Evolutionary conservation across 1,139 yeast species (phyloP), one percentile per base, ranked within the genome.

Genomic region (Geotrichum macrosporum): DNA sequence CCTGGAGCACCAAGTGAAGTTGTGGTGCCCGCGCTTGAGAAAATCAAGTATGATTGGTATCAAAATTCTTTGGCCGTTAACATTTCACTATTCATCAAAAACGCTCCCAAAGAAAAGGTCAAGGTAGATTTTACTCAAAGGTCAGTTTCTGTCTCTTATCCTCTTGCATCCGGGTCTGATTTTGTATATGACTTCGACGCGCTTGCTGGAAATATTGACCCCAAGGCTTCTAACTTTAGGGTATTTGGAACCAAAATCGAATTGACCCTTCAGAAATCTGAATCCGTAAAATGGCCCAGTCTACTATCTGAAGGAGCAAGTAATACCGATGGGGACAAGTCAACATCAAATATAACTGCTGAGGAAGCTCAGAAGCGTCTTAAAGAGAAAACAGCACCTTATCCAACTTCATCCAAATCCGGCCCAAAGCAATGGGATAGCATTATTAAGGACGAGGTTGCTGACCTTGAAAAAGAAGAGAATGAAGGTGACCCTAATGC

Each of bases 161-260:
- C 46, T n/a, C 46, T 54, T 41, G 52, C 57, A 9, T 21, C 51
- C 8, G 56, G 55, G 8, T 51, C 54, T 5, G 46, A 52, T 5
- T 48, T 48, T 20, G 53, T 41, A 2, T 48, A 56, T n/a, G 53
- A 50, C 6, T 78, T 78, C 55, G 67, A 68, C 31, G 62, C 80
- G 16, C 71, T 84, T 52, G 75, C 63, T 51, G 78, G 68, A 10
- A 68, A 64, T 16, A 79, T 92, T 29, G 74, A 69, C 35, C 67
- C 78, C 0, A 63, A 62, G 0, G 58, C 66, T 19, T 75, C 82
- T 1, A 60, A 69, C 0, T 76, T 67, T 57, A 72, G 69, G 18
- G 76, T 88, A 1, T 81, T 77, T 59, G 72, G 82, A 1, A 84
- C 94, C 29, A 92, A 92, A 60, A 59, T 89, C 4, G 97, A 92